Base-by-base conservation (phyloP, 805 yeast genomes). In the Saturnispora serradocipensis region DNA sequence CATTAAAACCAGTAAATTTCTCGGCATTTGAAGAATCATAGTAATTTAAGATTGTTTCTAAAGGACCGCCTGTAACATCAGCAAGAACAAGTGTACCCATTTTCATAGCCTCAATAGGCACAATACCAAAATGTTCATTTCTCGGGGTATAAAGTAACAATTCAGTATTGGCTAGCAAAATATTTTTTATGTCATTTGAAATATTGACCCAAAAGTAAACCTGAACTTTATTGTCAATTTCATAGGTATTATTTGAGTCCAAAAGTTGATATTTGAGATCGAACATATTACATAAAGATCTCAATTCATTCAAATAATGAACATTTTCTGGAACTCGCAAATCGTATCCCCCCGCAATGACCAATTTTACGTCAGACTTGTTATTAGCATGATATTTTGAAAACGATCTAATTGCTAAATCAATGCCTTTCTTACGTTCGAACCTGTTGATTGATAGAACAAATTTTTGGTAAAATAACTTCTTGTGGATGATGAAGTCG, bases 81-180 rank as follows among this genome's bases (percentile, higher is more conserved):
- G 97, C 97, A 48, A 93, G 69, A 0, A 90, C 97, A 0, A 96
- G 88, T 0, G 84, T 83, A 28, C 86, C 84, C 52, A 78, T 73
- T 45, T 84, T 75, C 97, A 93, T 90, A 11, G 96, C 90, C 65
- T 93, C 99, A 15, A 93, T 74, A 1, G 99, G 99, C 9, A 93
- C 99, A 56, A 93, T 93, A 13, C 99, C 99, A 64, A 93, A 93
- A 69, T 93, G 99, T 66, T 93, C 99, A 59, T 77, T 77, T 0
- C 86, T 74, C 3, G 99, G 99, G 0, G 99, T 93, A 63, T 93
- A 93, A 44, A 90, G 68, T 22, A 93, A 72, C 51, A 86, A 58
- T 45, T 76, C 74, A 2, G 90, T 74, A 9, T 71, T 66, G 38
- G 74, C 64, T 34, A 93, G 69, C 27, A 93, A 72, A 2, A 75